Evolutionary conservation across 164 flowering plant genomes (phyloP), one percentile per base, ranked within the genome.

Genomic region (Berberis thunbergii): DNA sequence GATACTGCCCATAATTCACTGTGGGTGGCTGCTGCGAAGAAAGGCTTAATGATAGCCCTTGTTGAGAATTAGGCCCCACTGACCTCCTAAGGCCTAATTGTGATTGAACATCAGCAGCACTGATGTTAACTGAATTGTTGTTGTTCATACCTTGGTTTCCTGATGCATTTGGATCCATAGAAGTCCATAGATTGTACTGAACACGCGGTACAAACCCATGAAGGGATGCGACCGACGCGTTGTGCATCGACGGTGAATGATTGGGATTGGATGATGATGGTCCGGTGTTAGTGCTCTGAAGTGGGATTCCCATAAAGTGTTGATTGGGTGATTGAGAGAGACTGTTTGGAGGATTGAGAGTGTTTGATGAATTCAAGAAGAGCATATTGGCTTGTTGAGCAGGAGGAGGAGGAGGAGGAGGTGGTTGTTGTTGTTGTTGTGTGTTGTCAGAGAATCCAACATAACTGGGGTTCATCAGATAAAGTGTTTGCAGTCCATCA

Each of bases 401-500:
- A 26, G 26, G 26, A 26, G 26, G 26, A 26, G 26, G 26, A 26
- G 26, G 26, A 26, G 26, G 26, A 26, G 26, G 26, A 26, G 26
- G 26, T 59, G 26, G 73, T 57, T 62, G 45, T 3, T 64, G 69
- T 1, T 61, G 74, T 60, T 26, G 73, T 9, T 43, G 75, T 26
- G 76, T 60, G 78, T 26, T 26, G 26, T 88, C 89, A 60, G 92
- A 67, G 78, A 74, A 87, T 40, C 85, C 86, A 11, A 79, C 81
- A 64, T 82, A 87, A 26, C 80, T 78, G 6, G 96, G 97, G 69
- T 91, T 95, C 99, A 91, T 95, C 62, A 95, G 82, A 53, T 85
- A 80, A 26, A 95, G 88, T 1, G 96, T 95, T 65, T 91, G 99
- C 1, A 89, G 69, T 0, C 92, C 88, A 48, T 90, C 92, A 42